These are phyloP conservation scores for Starmerella scarabaei DNA, from an alignment of 805 yeast species.

Conservation along the genomic window DNA sequence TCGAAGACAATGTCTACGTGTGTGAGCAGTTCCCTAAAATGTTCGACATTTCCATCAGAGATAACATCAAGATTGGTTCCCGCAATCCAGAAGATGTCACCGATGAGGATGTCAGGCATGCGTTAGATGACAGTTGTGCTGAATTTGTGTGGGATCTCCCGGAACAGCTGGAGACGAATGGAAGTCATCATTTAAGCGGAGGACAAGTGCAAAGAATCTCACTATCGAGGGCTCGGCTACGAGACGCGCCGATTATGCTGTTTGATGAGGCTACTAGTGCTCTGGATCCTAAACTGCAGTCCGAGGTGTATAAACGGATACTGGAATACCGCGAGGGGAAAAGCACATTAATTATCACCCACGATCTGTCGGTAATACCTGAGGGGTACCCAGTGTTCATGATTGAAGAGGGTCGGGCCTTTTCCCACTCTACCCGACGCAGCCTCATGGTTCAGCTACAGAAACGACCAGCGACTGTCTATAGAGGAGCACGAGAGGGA, in stretches of 20 bases:
- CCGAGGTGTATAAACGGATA: conserved; percentile 37
- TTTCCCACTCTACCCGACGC: background rate
- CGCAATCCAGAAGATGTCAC: conserved; percentile 20
- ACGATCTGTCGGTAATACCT: conserved; percentile 49
- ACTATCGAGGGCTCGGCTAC: conserved; percentile 65
- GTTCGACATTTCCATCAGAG: conserved; percentile 48
- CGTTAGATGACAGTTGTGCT: conserved; percentile 40
- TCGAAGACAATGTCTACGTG: conserved; percentile 50
- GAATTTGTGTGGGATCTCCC: conserved; percentile 39
- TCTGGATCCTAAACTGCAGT: conserved; percentile 44
- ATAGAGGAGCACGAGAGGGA: background rate
- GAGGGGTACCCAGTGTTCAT: conserved; percentile 45
- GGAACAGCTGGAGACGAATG: conserved; percentile 41
- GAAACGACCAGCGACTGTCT: background rate
- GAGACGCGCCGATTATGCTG: conserved; percentile 62
- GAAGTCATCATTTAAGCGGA: conserved; percentile 48
- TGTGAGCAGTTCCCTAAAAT: conserved; percentile 61
- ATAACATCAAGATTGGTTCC: conserved; percentile 49
- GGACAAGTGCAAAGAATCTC: conserved; percentile 84
- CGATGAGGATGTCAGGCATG: conserved; percentile 29
- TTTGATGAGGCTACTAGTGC: conserved; percentile 84
- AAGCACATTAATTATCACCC: conserved; percentile 75
- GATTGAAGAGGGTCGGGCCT: conserved; percentile 46
- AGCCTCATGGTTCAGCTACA: background rate
- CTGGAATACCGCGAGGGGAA: conserved; percentile 48